Evolutionary conservation across 1,284 basidiomycete species (phyloP), one percentile per base, ranked within the genome.

Genomic region (Schizopora paradoxa): DNA sequence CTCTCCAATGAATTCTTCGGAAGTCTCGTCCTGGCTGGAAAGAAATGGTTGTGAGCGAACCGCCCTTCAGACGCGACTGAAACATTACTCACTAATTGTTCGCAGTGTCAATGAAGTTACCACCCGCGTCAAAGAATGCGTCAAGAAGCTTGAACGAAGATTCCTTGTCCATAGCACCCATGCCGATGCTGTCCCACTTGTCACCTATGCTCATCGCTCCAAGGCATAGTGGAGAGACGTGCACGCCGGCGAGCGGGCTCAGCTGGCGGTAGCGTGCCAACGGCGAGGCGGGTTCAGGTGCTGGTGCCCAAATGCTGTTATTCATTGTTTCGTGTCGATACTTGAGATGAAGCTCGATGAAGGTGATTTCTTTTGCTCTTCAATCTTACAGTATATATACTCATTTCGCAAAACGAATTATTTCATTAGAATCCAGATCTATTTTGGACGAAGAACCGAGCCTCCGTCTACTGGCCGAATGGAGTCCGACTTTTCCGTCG

Each of bases 131-230:
- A 29, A 33, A 48, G 21, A 11, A 48, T 18, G 46, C 42, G 32
- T 48, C 47, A 8, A 48, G 41, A 10, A 57, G 34, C 43, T 54
- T 36, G 46, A 57, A 56, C 10, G 41, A 35, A 14, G 36, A n/a
- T 31, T 31, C 28, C 28, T 31, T 31, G 14, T 31, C 28, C 28
- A 31, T 31, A 6, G 43, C 5, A 14, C 48, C 48, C 43, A 46
- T 46, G 4, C 43, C 48, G 21, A 49, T 3, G 5, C 22, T 26
- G 3, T 43, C 31, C 68, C 68, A 70, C 35, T 66, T 63, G 45
- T 68, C 60, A 14, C 71, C 72, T 44, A 74, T 58, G 34, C 61
- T 66, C 72, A 74, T 73, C 10, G 65, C 70, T 10, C 74, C 74
- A 6, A 76, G 61, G 48, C 63, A 65, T n/a, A 76, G 58, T 0